Percentiles rank a stretch among this genome's conserved stretches.
These are phyloP conservation scores for Pseudocercospora eumusae DNA, from an alignment of 2,329 filamentous ascomycete genomes.

Conservation along the genomic window DNA sequence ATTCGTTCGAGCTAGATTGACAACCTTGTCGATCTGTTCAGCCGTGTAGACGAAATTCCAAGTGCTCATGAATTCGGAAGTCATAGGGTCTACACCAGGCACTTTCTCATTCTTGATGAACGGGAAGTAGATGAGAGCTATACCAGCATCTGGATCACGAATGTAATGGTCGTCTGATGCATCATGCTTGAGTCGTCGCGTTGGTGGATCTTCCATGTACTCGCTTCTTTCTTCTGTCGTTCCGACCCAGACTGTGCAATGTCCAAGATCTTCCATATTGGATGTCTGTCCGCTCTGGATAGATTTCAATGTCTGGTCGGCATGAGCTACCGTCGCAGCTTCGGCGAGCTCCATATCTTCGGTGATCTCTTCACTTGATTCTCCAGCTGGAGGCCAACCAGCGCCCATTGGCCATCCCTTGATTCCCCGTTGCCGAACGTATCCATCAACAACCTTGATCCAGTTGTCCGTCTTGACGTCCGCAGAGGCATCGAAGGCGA, in stretches of 20 bases:
- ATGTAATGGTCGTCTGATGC: slow-evolving; percentile 64
- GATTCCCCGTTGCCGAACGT: slow-evolving; percentile 83
- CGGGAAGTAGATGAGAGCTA: slow-evolving; percentile 88
- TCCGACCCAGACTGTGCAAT: slow-evolving; percentile 95
- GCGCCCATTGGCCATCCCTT: slow-evolving; percentile 93
- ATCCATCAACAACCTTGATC: slow-evolving; percentile 91
- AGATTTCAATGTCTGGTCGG: slow-evolving; percentile 21
- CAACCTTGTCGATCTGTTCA: slow-evolving; percentile 82
- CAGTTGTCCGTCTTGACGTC: slow-evolving; percentile 95
- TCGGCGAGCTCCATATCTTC: slow-evolving; percentile 63
- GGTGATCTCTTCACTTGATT: slow-evolving; percentile 60
- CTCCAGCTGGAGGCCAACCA: slow-evolving; percentile 75
- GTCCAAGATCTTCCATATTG: slow-evolving; percentile 62
- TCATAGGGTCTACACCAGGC: slow-evolving; percentile 77
- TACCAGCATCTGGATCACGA: slow-evolving; percentile 75
- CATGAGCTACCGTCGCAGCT: slow-evolving; percentile 24
- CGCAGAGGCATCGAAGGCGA: slow-evolving; percentile 92
- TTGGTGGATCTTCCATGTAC: slow-evolving; percentile 33
- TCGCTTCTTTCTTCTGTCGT: slow-evolving; percentile 64
- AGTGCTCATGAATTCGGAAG: slow-evolving; percentile 83
- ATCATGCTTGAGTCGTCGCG: slow-evolving; percentile 19
- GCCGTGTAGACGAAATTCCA: slow-evolving; percentile 98
- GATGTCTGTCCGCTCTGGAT: slow-evolving; percentile 28
- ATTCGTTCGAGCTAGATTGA: slow-evolving; percentile 80
- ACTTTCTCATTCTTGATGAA: slow-evolving; percentile 80